A percentile compares a stretch with the other conserved stretches of the same genome.
These are phyloP conservation scores for Amanita exitialis DNA, from an alignment of 768 basidiomycete genomes.

Conservation along the genomic window DNA sequence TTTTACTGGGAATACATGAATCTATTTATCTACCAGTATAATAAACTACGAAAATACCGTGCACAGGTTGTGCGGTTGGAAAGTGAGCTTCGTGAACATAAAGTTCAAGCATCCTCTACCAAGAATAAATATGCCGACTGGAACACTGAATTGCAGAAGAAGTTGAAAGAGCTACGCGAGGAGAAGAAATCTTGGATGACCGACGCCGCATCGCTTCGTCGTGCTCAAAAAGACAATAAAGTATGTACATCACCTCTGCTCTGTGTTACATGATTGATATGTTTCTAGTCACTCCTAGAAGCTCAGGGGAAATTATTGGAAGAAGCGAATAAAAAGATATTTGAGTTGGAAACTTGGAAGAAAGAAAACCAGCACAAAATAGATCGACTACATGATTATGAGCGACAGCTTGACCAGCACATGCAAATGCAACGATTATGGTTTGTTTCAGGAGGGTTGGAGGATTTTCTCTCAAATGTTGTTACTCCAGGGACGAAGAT, in stretches of 20 bases:
- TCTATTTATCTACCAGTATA: slow-evolving; percentile 41
- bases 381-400: slow-evolving; percentile 73
- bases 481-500: slow-evolving; percentile 53
- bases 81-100: slow-evolving; percentile 62
- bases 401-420: slow-evolving; percentile 78
- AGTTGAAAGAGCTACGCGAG: slow-evolving; percentile 62
- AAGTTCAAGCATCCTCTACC: slow-evolving; percentile 57
- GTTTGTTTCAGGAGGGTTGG: slow-evolving; percentile 27
- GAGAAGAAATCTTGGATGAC: slow-evolving; percentile 71
- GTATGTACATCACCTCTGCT: slow-evolving; percentile 22
- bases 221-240: slow-evolving; percentile 60
- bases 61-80: slow-evolving; percentile 57
- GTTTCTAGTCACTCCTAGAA: slow-evolving; percentile 46
- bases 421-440: slow-evolving; percentile 69
- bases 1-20: background rate
- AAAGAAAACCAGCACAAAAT: slow-evolving; percentile 80
- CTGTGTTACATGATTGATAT: background rate
- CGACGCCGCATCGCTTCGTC: slow-evolving; percentile 60
- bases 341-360: slow-evolving; percentile 61
- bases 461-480: background rate
- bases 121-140: slow-evolving; percentile 79
- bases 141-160: slow-evolving; percentile 74
- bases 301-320: slow-evolving; percentile 62
- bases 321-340: slow-evolving; percentile 61
- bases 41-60: slow-evolving; percentile 73